Evolutionary conservation across 2,329 filamentous ascomycete species (phyloP).

Genomic region (Ceratocystis smalleyi): DNA sequence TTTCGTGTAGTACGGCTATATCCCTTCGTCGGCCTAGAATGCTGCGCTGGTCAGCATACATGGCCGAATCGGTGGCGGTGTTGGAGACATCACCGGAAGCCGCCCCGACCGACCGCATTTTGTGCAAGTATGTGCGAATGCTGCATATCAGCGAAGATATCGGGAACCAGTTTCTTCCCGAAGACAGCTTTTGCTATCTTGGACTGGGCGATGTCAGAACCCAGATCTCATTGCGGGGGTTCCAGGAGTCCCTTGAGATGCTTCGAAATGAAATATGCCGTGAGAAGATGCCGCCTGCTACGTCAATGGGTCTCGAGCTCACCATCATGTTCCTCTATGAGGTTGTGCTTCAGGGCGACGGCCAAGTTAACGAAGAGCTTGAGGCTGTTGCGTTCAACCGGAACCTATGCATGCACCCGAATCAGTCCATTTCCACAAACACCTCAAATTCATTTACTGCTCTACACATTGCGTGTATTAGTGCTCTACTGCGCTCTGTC

Average conservation of each 20-base stretch:
- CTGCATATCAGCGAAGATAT: slow-evolving; percentile 54
- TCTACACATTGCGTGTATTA: slow-evolving; percentile 25
- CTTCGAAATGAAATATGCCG: slow-evolving; percentile 40
- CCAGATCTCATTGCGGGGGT: slow-evolving; percentile 47
- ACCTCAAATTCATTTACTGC: slow-evolving; percentile 21
- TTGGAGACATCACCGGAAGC: slow-evolving; percentile 40
- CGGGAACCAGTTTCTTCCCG: slow-evolving; percentile 48
- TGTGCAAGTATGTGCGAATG: slow-evolving; percentile 45
- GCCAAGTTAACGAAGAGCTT: slow-evolving; percentile 31
- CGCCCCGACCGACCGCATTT: slow-evolving; percentile 38
- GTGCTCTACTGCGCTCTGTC: slow-evolving; percentile 26
- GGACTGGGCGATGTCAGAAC: slow-evolving; percentile 47
- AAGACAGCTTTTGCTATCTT: slow-evolving; percentile 41
- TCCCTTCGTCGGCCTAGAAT: slow-evolving; percentile 45
- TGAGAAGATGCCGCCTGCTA: slow-evolving; percentile 38
- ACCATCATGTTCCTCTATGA: slow-evolving; percentile 63
- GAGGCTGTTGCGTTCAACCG: not conserved
- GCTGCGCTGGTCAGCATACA: slow-evolving; percentile 44
- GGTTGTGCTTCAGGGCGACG: slow-evolving; percentile 51
- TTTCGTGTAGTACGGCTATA: slow-evolving; percentile 45
- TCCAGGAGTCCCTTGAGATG: slow-evolving; percentile 48
- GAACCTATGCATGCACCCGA: not conserved
- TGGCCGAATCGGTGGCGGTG: slow-evolving; percentile 43
- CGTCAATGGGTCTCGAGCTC: slow-evolving; percentile 48
- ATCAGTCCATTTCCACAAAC: not conserved